Conservation (phyloP, 2,329 filamentous ascomycete species). For the Fusarium decemcellulare region DNA sequence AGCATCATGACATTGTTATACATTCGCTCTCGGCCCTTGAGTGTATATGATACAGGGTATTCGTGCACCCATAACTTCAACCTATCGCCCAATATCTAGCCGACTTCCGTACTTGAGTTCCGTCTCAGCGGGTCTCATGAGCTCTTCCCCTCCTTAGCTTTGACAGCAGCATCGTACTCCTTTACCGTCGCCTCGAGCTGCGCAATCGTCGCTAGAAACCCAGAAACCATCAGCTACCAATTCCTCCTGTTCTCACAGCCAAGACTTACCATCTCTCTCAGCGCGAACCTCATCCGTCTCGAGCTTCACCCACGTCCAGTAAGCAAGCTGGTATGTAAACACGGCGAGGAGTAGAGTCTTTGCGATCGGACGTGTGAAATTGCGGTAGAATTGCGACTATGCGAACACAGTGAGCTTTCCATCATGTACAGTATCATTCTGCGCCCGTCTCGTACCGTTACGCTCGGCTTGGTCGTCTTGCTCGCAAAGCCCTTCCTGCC, state of each 20-base stretch:
- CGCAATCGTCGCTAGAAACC: slow-evolving; percentile 50
- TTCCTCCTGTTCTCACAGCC: slow-evolving; percentile 17
- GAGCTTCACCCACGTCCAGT: slow-evolving; percentile 81
- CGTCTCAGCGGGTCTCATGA: slow-evolving; percentile 1
- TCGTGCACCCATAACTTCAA: too few relatives aligned
- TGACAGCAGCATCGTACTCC: slow-evolving; percentile 49
- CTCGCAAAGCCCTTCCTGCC: slow-evolving; percentile 44
- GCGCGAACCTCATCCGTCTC: slow-evolving; percentile 78
- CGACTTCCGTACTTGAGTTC: not conserved
- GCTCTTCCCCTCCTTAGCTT: slow-evolving; percentile 37
- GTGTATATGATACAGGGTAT: too few relatives aligned
- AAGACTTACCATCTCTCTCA: slow-evolving; percentile 67
- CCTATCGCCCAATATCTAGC: not conserved
- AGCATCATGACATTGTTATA: too few relatives aligned
- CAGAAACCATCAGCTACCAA: not conserved
- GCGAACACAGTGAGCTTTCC: too few relatives aligned
- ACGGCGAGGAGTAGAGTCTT: slow-evolving; percentile 83
- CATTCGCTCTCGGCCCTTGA: too few relatives aligned
- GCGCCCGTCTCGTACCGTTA: slow-evolving; percentile 38
- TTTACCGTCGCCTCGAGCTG: slow-evolving; percentile 56
- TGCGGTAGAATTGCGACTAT: slow-evolving; percentile 79
- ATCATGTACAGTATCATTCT: not conserved
- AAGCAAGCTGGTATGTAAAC: slow-evolving; percentile 83
- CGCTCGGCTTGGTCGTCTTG: slow-evolving; percentile 45
- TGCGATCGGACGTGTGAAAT: slow-evolving; percentile 79